Percentiles rank a stretch among this genome's conserved stretches.
Conservation (phyloP, 1,284 basidiomycete species). For the Lignosus rhinocerotis region DNA sequence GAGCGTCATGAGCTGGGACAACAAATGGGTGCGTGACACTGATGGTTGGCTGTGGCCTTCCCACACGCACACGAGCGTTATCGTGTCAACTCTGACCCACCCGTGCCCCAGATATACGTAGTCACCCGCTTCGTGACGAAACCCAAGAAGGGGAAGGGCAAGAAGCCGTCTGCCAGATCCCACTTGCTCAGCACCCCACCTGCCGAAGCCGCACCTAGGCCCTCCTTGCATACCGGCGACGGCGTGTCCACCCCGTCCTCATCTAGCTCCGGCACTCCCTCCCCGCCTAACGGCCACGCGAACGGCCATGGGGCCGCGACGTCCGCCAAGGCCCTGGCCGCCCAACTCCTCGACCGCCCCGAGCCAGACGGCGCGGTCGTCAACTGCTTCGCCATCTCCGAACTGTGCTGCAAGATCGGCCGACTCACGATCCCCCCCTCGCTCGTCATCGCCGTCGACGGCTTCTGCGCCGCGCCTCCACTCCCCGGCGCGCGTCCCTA, state of each 20-base stretch:
- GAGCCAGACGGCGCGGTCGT: conserved; percentile 61
- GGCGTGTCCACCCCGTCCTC: conserved; percentile 19
- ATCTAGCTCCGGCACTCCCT: background rate
- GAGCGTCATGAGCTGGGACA: conserved; percentile 73
- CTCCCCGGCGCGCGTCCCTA: conserved; percentile 28
- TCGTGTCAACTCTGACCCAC: too few species aligned
- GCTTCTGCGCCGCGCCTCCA: conserved; percentile 36
- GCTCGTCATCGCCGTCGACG: conserved; percentile 55
- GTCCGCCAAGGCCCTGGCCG: conserved; percentile 23
- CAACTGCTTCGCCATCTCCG: conserved; percentile 69
- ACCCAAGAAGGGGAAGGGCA: conserved; percentile 39
- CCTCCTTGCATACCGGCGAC: conserved; percentile 31
- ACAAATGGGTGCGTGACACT: conserved; percentile 73
- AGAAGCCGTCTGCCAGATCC: conserved; percentile 8
- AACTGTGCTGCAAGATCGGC: conserved; percentile 74
- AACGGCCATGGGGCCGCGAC: background rate
- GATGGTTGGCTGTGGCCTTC: too few species aligned
- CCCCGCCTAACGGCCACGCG: conserved; percentile 33
- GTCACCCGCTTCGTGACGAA: conserved; percentile 68
- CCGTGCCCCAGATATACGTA: conserved; percentile 54
- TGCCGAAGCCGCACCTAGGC: conserved; percentile 27
- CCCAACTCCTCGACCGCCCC: conserved; percentile 19
- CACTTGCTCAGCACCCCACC: conserved; percentile 10
- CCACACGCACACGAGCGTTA: too few species aligned
- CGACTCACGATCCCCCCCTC: conserved; percentile 77